phyloP scores from a whole-genome alignment of 1,139 yeast genomes.

The Geotrichum fermentans region DNA sequence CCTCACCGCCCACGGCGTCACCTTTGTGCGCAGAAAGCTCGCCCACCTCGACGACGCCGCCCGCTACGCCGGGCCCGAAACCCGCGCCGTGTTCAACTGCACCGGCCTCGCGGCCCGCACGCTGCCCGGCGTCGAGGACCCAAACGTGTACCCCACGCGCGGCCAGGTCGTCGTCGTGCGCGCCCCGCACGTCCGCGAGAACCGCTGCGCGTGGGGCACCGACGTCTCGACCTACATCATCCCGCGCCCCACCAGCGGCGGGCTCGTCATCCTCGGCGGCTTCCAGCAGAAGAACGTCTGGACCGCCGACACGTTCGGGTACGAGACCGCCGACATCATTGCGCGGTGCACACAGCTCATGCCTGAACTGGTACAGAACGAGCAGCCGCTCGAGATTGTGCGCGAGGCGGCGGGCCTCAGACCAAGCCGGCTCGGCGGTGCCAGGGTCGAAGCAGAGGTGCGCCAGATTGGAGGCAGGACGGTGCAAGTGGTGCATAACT shows the following conservation, averaged over 20 bases:
- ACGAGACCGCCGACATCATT: slow-evolving; percentile 55
- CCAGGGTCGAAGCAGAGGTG: slow-evolving; percentile 58
- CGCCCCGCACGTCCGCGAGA: slow-evolving; percentile 40
- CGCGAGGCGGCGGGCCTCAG: slow-evolving; percentile 64
- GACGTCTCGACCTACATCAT: slow-evolving; percentile 48
- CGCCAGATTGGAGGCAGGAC: slow-evolving; percentile 39
- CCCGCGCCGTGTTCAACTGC: slow-evolving; percentile 58
- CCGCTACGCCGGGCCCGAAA: slow-evolving; percentile 27
- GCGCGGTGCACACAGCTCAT: slow-evolving; percentile 49
- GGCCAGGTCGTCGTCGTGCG: slow-evolving; percentile 64
- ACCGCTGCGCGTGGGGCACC: slow-evolving; percentile 25
- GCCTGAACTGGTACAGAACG: slow-evolving; percentile 47
- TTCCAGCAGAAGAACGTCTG: slow-evolving; percentile 55
- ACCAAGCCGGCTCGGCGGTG: slow-evolving; percentile 67
- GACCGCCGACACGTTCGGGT: slow-evolving; percentile 51
- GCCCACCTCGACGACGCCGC: slow-evolving; percentile 55
- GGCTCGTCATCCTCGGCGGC: slow-evolving; percentile 65
- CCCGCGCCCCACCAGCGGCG: slow-evolving; percentile 60
- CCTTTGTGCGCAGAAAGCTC: slow-evolving; percentile 43
- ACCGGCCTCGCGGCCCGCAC: slow-evolving; percentile 59
- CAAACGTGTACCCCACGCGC: slow-evolving; percentile 54
- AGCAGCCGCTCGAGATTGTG: slow-evolving; percentile 43
- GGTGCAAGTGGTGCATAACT: slow-evolving; percentile 52
- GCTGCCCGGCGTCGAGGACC: slow-evolving; percentile 56
- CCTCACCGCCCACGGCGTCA: slow-evolving; percentile 47